phyloP scores from a whole-genome alignment of 2,329 filamentous ascomycete genomes.

The Fusarium sp. region DNA sequence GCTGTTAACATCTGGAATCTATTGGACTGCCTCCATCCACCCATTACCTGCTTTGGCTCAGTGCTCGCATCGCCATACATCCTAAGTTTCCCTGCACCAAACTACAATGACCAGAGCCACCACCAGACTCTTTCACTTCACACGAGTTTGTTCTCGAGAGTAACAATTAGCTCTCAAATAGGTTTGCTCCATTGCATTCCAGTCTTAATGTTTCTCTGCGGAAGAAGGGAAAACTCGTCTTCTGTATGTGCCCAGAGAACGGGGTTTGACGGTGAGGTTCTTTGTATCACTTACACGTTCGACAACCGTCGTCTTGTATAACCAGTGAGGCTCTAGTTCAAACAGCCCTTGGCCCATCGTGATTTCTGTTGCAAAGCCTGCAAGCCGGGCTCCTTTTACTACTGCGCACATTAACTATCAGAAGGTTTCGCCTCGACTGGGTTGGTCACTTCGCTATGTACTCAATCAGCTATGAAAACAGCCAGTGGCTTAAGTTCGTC shows the following conservation, averaged over 20 bases:
- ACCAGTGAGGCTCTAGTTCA: neutral
- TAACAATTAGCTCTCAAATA: neutral
- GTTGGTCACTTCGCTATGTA: neutral
- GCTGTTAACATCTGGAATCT: accelerated
- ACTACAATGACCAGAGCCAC: neutral
- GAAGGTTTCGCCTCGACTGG: neutral
- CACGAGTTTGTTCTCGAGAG: neutral
- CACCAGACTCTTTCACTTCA: neutral
- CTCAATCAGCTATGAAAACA: neutral
- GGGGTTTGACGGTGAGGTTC: neutral
- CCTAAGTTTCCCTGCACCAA: neutral
- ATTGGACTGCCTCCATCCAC: neutral
- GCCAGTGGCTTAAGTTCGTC: neutral
- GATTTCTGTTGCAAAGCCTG: neutral
- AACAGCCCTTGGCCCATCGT: neutral
- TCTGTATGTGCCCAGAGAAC: neutral
- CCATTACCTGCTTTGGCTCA: neutral
- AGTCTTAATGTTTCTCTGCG: neutral
- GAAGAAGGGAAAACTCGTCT: neutral
- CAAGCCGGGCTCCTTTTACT: accelerated
- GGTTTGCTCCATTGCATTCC: neutral
- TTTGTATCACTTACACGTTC: neutral
- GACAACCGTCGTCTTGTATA: neutral
- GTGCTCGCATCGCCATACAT: neutral
- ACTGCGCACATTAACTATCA: neutral